phyloP scores from a whole-genome alignment of 352 stramenopile genomes.

The Aphanomyces cochlioides region DNA sequence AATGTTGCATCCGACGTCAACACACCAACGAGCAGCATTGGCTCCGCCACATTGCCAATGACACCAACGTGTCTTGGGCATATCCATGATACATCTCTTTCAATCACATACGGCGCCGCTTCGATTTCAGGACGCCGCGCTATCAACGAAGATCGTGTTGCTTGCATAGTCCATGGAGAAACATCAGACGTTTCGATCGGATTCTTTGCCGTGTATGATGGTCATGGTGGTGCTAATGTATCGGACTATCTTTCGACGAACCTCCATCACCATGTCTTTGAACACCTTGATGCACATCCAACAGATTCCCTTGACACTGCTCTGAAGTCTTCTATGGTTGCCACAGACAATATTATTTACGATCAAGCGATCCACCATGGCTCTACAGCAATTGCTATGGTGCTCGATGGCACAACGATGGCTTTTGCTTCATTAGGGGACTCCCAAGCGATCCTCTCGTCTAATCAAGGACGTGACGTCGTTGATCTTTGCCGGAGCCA shows the following conservation, averaged over 20 bases:
- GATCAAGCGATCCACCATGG: conserved; percentile 61
- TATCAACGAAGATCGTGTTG: conserved; percentile 63
- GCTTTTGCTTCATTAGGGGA: conserved; percentile 71
- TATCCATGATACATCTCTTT: neutral
- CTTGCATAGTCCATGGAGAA: conserved; percentile 46
- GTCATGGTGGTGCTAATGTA: conserved; percentile 67
- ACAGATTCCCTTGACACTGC: conserved; percentile 36
- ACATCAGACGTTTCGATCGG: conserved; percentile 56
- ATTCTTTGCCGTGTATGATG: conserved; percentile 83
- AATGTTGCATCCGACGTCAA: conserved; percentile 28
- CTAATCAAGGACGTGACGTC: conserved; percentile 42
- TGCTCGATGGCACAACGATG: conserved; percentile 48
- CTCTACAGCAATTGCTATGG: conserved; percentile 61
- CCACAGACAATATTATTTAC: conserved; percentile 72
- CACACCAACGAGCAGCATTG: conserved; percentile 23
- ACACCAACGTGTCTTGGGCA: neutral
- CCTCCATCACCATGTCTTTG: conserved; percentile 62
- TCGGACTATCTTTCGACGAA: conserved; percentile 62
- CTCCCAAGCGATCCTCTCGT: conserved; percentile 74
- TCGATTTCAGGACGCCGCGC: conserved; percentile 74
- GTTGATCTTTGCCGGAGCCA: conserved; percentile 59
- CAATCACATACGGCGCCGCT: conserved; percentile 67
- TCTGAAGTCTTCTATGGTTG: conserved; percentile 48
- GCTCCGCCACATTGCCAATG: conserved; percentile 13
- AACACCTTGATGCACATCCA: conserved; percentile 36